Evolutionary conservation across 345 rosid species (phyloP).

Genomic region (Eutrema japonicum): DNA sequence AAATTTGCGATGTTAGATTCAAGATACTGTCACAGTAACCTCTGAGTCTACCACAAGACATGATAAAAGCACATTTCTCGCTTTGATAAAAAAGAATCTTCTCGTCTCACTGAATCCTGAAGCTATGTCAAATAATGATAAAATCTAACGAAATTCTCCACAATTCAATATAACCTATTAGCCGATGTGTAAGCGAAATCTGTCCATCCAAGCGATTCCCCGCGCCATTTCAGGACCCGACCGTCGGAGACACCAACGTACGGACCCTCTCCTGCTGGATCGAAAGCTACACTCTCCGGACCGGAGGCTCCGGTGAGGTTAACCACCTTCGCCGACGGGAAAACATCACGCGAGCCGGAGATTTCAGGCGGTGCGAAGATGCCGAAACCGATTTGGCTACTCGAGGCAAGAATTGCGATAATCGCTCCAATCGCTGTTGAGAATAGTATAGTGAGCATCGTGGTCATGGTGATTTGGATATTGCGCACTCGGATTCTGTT

Average conservation of each 20-base stretch:
- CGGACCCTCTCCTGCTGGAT: slow-evolving; percentile 59
- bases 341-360: slow-evolving; percentile 46
- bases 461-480: slow-evolving; percentile 38
- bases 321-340: slow-evolving; percentile 48
- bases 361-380: slow-evolving; percentile 49
- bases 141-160: slow-evolving; percentile 10
- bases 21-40: neutral
- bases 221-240: slow-evolving; percentile 67
- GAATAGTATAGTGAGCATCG: slow-evolving; percentile 15
- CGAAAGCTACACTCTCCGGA: slow-evolving; percentile 73
- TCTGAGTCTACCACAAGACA: neutral
- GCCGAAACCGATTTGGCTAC: slow-evolving; percentile 23
- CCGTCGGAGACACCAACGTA: slow-evolving; percentile 75
- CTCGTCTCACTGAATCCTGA: slow-evolving; percentile 6
- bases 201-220: slow-evolving; percentile 53
- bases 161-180: slow-evolving; percentile 47
- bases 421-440: slow-evolving; percentile 29
- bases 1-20: slow-evolving; percentile 2
- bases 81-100: neutral
- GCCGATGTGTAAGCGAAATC: slow-evolving; percentile 65
- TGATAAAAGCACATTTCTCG: neutral
- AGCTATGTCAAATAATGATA: neutral
- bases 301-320: slow-evolving; percentile 58
- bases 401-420: slow-evolving; percentile 33
- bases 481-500: slow-evolving; percentile 3